Evolutionary conservation across 169 alveolate species (phyloP), one percentile per base, ranked within the genome.

Genomic region (Cryptosporidium xiaoi): DNA sequence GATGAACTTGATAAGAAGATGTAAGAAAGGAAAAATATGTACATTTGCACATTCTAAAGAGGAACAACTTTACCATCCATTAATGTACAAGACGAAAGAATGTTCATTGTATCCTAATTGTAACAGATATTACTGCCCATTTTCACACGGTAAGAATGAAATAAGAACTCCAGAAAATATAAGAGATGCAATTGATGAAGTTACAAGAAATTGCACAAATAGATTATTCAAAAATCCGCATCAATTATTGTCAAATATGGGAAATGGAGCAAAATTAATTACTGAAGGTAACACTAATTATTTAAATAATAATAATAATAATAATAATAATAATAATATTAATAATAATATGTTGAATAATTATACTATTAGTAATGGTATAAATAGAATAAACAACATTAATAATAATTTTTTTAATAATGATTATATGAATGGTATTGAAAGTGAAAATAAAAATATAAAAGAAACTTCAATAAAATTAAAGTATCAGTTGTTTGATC

Each of bases 41-140:
- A 84, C 90, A 6, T 90, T 77, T 64, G 94, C 94, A 1, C 94
- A 91, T 62, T 83, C 92, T 36, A 91, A 91, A 64, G 94, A 91
- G 29, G 94, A 91, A 40, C 92, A 91, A 36, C 83, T 91, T 53
- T 91, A 91, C 34, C 94, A 91, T 58, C 94, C 94, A 24, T 66
- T 91, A 56, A 91, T 82, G 83, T 90, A 90, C 64, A 85, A 90
- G 64, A 85, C 91, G 15, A 91, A 84, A 46, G 68, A 66, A 40
- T 91, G 94, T 71, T 66, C 91, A 1, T 66, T 82, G 51, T 83
- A 69, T 48, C 93, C 93, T 2, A 64, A 64, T 20, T 91, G 94
- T 34, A 60, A 64, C 53, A 90, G 94, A 15, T 90, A 83, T 82
- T 91, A 77, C 66, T 91, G 94, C 50, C 94, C 94, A n/a, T 91